A percentile compares a stretch with the other conserved stretches of the same genome.
Conservation (phyloP, 148 eudicot species). For the Silene latifolia region DNA sequence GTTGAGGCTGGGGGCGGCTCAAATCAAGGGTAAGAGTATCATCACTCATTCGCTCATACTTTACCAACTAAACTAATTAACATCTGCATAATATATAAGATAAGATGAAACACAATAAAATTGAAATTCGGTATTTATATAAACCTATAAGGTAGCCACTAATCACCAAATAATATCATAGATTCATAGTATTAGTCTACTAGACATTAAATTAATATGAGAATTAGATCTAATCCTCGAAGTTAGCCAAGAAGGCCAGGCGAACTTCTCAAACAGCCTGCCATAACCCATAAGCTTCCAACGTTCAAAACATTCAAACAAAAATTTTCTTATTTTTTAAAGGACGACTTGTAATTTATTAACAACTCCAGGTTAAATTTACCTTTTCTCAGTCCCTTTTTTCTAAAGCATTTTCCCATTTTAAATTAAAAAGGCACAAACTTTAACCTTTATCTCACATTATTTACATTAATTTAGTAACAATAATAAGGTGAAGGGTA, state of each 20-base stretch:
- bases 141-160: too few relatives aligned
- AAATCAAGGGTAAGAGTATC: too few relatives aligned
- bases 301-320: background rate
- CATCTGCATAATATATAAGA: too few relatives aligned
- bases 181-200: too few relatives aligned
- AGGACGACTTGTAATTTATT: background rate
- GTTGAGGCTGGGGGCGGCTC: too few relatives aligned
- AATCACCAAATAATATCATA: too few relatives aligned
- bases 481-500: background rate
- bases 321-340: background rate
- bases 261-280: background rate
- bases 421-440: background rate
- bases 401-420: background rate
- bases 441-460: background rate
- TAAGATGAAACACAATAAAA: too few relatives aligned
- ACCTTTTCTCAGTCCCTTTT: background rate
- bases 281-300: background rate
- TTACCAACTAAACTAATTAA: too few relatives aligned
- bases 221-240: background rate
- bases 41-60: too few relatives aligned
- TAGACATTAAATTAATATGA: background rate
- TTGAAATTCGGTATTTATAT: too few relatives aligned
- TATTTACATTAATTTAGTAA: too few relatives aligned
- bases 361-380: background rate
- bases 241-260: background rate